Conservation (phyloP, 441 rosid species). For the Croton setiger region DNA sequence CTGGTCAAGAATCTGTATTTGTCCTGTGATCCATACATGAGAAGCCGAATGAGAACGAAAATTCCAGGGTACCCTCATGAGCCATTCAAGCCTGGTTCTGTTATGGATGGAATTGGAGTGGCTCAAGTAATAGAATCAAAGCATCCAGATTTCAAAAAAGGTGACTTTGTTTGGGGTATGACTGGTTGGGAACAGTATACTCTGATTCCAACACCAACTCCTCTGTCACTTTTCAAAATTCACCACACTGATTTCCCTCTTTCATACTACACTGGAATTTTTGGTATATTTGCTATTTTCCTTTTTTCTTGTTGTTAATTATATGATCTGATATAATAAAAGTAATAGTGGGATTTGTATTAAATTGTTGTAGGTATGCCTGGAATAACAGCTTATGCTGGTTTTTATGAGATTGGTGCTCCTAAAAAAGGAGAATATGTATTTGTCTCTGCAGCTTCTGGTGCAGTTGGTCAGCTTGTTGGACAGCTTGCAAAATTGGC, state of each 20-base stretch:
- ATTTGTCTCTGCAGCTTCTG: neutral
- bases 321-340: too few species aligned
- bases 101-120: neutral
- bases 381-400: neutral
- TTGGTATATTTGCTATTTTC: neutral
- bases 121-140: neutral
- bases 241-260: neutral
- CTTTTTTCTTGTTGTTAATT: neutral
- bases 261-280: neutral
- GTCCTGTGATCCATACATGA: neutral
- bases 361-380: neutral
- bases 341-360: neutral
- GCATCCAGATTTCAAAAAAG: neutral
- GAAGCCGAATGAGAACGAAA: neutral
- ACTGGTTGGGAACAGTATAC: neutral
- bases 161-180: neutral
- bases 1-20: neutral
- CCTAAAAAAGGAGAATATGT: neutral
- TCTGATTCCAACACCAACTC: neutral
- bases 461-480: neutral
- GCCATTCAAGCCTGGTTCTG: neutral
- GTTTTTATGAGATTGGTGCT: neutral
- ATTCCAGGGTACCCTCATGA: neutral
- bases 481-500: neutral
- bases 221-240: neutral